Evolutionary conservation across 2,329 filamentous ascomycete species (phyloP).

Genomic region (Colletotrichum sp.): DNA sequence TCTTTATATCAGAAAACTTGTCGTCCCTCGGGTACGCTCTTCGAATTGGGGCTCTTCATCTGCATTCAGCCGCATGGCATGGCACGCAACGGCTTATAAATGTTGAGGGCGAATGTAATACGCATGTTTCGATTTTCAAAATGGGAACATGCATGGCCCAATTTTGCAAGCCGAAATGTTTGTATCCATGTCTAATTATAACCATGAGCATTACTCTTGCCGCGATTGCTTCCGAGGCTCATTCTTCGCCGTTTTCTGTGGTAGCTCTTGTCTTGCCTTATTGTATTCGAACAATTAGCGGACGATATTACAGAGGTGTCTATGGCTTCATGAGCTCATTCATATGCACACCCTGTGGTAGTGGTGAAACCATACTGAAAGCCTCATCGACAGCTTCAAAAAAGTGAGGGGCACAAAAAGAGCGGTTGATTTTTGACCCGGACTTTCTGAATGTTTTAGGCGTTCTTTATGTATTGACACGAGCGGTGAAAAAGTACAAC

Average conservation of each 20-base stretch:
- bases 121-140: no score
- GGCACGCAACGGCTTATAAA: no score
- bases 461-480: neutral
- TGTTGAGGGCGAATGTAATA: no score
- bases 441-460: neutral
- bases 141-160: no score
- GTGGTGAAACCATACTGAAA: accelerated
- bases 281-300: neutral
- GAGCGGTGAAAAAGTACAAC: no score
- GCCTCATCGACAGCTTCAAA: neutral
- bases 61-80: accelerated
- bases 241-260: neutral
- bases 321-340: neutral
- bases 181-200: neutral
- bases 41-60: neutral
- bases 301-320: neutral
- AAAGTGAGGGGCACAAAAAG: no score
- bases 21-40: neutral
- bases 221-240: neutral
- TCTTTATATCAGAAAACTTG: neutral
- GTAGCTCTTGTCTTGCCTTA: neutral
- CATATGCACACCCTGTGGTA: accelerated
- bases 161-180: neutral
- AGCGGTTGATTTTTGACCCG: no score
- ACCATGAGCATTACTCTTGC: neutral